A percentile compares a stretch with the other conserved stretches of the same genome.
Conservation (phyloP, 176 grass and related monocot species). For the Carex littledalei region DNA sequence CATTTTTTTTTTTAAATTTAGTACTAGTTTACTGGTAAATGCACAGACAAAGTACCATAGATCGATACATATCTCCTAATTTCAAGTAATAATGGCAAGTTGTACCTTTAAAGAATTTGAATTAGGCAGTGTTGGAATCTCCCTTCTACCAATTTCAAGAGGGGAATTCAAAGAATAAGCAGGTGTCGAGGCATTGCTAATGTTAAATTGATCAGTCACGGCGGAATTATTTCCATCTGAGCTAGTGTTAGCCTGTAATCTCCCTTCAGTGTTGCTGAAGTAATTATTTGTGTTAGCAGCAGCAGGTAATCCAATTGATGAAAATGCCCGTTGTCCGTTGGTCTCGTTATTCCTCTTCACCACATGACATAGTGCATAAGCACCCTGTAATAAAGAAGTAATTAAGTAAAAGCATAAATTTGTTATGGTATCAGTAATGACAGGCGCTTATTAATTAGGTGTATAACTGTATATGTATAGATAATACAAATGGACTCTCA, state of each 20-base stretch:
- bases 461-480: not conserved
- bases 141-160: slow-evolving; percentile 7
- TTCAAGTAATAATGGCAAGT: not conserved
- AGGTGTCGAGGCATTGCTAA: slow-evolving; percentile 27
- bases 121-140: not conserved
- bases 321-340: slow-evolving; percentile 24
- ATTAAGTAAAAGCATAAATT: not conserved
- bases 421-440: not conserved
- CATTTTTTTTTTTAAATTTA: not conserved
- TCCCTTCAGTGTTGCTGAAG: slow-evolving; percentile 3
- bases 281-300: not conserved
- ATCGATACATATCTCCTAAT: not conserved
- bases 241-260: not conserved
- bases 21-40: not conserved
- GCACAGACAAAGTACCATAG: not conserved
- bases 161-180: slow-evolving; percentile 15
- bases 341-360: slow-evolving; percentile 57
- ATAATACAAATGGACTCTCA: not conserved
- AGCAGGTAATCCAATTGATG: not conserved
- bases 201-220: slow-evolving; percentile 39
- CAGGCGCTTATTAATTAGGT: not conserved
- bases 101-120: slow-evolving; percentile 23
- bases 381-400: slow-evolving; percentile 33
- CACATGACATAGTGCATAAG: slow-evolving; percentile 75
- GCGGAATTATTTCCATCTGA: slow-evolving; percentile 30